Conservation (phyloP, 257 asterid species). For the Ophiorrhiza pumila region DNA sequence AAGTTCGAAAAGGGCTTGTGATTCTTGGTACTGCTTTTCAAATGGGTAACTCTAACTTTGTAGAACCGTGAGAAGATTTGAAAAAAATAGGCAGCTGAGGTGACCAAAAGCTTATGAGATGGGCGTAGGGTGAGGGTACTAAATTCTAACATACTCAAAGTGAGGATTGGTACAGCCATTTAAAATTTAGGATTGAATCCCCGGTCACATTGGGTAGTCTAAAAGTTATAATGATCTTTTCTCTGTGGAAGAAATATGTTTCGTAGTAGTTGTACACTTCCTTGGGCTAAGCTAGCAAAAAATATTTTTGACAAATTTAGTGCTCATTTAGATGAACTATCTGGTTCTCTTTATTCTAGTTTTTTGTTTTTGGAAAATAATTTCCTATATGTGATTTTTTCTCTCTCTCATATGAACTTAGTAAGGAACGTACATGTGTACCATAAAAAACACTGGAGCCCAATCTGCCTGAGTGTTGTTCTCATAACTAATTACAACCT, state of each 20-base stretch:
- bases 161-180: background rate
- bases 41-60: background rate
- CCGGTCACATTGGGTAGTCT: background rate
- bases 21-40: background rate
- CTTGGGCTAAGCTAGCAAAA: background rate
- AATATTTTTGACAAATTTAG: background rate
- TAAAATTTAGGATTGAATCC: background rate
- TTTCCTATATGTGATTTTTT: background rate
- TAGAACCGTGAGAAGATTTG: conserved; percentile 1
- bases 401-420: background rate
- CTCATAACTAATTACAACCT: background rate
- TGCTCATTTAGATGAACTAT: background rate
- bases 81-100: no score
- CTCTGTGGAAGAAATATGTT: background rate
- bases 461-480: background rate
- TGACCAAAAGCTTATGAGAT: background rate
- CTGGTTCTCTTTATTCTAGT: background rate
- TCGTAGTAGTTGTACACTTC: background rate
- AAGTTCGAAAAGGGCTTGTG: background rate
- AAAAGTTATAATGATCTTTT: background rate
- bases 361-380: background rate
- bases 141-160: background rate
- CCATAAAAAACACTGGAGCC: background rate
- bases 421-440: background rate
- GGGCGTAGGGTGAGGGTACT: background rate